phyloP scores from a whole-genome alignment of 2,329 filamentous ascomycete species.

The Epichloe gansuensis region DNA sequence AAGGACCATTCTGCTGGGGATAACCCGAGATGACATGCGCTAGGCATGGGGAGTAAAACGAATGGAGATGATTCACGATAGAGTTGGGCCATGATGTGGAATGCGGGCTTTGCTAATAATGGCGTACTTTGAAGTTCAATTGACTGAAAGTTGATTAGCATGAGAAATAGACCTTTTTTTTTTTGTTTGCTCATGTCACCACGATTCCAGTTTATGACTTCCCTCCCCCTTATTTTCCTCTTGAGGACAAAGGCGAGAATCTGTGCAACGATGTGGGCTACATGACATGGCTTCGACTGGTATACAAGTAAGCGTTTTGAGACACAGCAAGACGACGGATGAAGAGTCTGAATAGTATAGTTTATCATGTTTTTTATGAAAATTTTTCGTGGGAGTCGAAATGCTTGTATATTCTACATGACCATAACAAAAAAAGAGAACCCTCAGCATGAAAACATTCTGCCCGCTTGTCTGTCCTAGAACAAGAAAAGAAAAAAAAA shows the following conservation, averaged over 20 bases:
- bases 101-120: constrained; percentile 7
- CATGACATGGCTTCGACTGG: no score
- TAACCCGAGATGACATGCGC: not conserved
- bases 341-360: not conserved
- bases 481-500: no score
- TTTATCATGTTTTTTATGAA: not conserved
- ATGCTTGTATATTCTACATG: constrained; percentile 13
- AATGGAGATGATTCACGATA: constrained; percentile 7
- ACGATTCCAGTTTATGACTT: not conserved
- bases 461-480: no score
- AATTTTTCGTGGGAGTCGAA: not conserved
- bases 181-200: no score
- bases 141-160: constrained; percentile 18
- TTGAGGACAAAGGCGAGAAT: no score
- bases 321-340: not conserved
- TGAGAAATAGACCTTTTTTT: constrained; percentile 19
- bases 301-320: no score
- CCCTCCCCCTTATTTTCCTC: no score
- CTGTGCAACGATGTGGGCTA: no score
- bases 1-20: not conserved
- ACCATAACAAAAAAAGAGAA: constrained; percentile 9
- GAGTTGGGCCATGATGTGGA: constrained; percentile 10
- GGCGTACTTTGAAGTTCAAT: constrained; percentile 18
- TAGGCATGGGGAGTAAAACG: not conserved
- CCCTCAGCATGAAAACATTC: constrained; percentile 3